These are phyloP conservation scores for Lactifluus pinguis DNA, from an alignment of 768 basidiomycete genomes.

Conservation along the genomic window DNA sequence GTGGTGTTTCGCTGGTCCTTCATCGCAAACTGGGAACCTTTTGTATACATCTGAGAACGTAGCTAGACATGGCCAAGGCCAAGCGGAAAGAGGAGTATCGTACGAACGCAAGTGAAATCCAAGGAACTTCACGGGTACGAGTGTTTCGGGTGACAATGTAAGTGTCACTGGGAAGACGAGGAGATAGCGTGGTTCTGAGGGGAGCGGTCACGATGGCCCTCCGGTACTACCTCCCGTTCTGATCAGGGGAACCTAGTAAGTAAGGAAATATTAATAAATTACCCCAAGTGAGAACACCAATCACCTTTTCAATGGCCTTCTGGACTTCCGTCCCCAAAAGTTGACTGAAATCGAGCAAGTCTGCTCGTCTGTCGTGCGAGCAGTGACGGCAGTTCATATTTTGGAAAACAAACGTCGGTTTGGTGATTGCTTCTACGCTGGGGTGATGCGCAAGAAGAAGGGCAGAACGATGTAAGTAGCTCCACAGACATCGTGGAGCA, in stretches of 20 bases:
- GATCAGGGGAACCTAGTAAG: neutral
- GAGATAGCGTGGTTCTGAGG: too few species aligned
- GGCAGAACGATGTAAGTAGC: slow-evolving; percentile 6
- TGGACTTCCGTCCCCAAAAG: neutral
- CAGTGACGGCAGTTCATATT: neutral
- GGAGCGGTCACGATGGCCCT: too few species aligned
- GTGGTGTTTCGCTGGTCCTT: too few species aligned
- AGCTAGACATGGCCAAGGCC: too few species aligned
- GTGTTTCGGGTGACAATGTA: too few species aligned
- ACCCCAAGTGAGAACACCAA: too few species aligned
- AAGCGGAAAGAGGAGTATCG: too few species aligned
- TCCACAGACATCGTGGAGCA: slow-evolving; percentile 3
- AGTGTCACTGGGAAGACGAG: too few species aligned
- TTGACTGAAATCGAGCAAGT: slow-evolving; percentile 1
- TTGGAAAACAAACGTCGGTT: neutral
- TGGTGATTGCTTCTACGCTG: neutral
- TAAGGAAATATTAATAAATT: neutral
- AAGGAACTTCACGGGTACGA: too few species aligned
- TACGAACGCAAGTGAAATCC: too few species aligned
- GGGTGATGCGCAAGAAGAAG: slow-evolving; percentile 6
- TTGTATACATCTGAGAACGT: too few species aligned
- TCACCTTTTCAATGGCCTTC: neutral
- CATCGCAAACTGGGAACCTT: too few species aligned
- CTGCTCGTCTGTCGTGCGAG: neutral
- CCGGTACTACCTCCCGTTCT: neutral